These are phyloP conservation scores for Fusarium staphyleae DNA, from an alignment of 2,329 filamentous ascomycete genomes.

Conservation along the genomic window DNA sequence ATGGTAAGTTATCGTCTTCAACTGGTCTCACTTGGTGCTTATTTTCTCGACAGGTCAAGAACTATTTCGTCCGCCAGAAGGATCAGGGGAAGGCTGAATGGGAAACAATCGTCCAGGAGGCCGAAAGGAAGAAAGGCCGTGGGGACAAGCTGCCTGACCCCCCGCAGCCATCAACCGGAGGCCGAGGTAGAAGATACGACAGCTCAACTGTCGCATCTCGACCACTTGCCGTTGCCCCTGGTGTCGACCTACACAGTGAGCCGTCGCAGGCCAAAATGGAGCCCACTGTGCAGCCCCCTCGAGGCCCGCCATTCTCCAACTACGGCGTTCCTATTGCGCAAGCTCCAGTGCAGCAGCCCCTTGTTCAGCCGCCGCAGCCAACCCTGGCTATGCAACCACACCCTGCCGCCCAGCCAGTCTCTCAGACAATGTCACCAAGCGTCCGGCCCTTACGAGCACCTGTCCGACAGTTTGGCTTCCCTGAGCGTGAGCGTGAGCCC, in stretches of 20 bases:
- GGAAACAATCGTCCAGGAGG: slow-evolving; percentile 65
- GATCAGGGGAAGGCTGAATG: slow-evolving; percentile 66
- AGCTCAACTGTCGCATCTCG: slow-evolving; percentile 46
- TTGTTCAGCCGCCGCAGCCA: slow-evolving; percentile 40
- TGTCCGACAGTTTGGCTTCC: slow-evolving; percentile 52
- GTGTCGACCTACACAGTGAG: slow-evolving; percentile 55
- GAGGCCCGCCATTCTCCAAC: slow-evolving; percentile 49
- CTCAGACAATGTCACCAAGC: slow-evolving; percentile 57
- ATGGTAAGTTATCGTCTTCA: slow-evolving; percentile 67
- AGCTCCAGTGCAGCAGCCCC: slow-evolving; percentile 46
- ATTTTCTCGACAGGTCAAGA: slow-evolving; percentile 63
- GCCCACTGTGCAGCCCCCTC: slow-evolving; percentile 43
- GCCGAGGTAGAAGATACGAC: slow-evolving; percentile 60
- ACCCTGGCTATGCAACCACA: slow-evolving; percentile 48
- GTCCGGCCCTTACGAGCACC: slow-evolving; percentile 54
- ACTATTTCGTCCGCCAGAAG: slow-evolving; percentile 70
- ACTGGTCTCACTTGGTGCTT: slow-evolving; percentile 4
- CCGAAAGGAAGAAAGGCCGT: slow-evolving; percentile 61
- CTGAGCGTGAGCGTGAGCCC: slow-evolving; percentile 48
- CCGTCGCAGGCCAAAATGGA: slow-evolving; percentile 56
- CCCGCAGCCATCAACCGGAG: slow-evolving; percentile 60
- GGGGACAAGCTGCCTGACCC: slow-evolving; percentile 68
- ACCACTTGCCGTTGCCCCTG: slow-evolving; percentile 58
- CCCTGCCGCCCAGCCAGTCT: slow-evolving; percentile 46
- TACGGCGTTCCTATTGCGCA: slow-evolving; percentile 58